Percentiles rank a stretch among this genome's conserved stretches.
Conservation (phyloP, 2,329 filamentous ascomycete genomes). For the Nectriaceae sp. region DNA sequence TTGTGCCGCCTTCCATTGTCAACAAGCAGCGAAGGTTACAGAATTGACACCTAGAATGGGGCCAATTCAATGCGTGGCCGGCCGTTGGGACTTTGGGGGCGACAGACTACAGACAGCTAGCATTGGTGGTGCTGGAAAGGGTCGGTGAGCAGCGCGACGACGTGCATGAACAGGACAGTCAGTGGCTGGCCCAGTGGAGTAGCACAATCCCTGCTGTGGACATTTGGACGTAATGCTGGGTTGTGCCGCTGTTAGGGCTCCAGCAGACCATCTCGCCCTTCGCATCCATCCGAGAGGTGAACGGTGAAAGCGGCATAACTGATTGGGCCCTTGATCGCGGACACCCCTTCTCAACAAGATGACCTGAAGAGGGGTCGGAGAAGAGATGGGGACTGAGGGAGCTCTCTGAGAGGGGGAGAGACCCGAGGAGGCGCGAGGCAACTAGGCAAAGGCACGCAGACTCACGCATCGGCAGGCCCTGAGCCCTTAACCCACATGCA, state of each 20-base stretch:
- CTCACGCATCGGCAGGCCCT: slow-evolving; percentile 18
- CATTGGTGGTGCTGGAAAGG: no score
- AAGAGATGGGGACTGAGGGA: slow-evolving; percentile 6
- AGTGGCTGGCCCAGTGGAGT: slow-evolving; percentile 30
- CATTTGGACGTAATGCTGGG: slow-evolving; percentile 21
- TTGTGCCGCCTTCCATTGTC: no score
- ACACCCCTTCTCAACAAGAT: slow-evolving; percentile 11
- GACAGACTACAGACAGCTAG: background rate
- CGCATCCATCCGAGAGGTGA: slow-evolving; percentile 9
- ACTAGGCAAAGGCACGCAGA: slow-evolving; percentile 19
- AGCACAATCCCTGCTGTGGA: slow-evolving; percentile 22
- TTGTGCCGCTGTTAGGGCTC: slow-evolving; percentile 26
- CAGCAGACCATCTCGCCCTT: slow-evolving; percentile 1
- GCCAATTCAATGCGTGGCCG: background rate
- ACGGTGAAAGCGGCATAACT: slow-evolving; percentile 28
- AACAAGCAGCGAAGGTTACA: no score
- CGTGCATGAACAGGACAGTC: slow-evolving; percentile 36
- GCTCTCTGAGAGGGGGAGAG: slow-evolving; percentile 10
- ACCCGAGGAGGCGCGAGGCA: slow-evolving; percentile 26
- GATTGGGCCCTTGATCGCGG: slow-evolving; percentile 20
- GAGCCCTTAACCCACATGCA: slow-evolving; percentile 61
- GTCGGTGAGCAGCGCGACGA: slow-evolving; percentile 34
- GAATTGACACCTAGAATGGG: no score
- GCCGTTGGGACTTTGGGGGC: background rate
- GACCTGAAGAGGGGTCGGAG: slow-evolving; percentile 5